These are phyloP conservation scores for Henckelia pumila DNA, from an alignment of 257 asterid genomes.

Conservation along the genomic window DNA sequence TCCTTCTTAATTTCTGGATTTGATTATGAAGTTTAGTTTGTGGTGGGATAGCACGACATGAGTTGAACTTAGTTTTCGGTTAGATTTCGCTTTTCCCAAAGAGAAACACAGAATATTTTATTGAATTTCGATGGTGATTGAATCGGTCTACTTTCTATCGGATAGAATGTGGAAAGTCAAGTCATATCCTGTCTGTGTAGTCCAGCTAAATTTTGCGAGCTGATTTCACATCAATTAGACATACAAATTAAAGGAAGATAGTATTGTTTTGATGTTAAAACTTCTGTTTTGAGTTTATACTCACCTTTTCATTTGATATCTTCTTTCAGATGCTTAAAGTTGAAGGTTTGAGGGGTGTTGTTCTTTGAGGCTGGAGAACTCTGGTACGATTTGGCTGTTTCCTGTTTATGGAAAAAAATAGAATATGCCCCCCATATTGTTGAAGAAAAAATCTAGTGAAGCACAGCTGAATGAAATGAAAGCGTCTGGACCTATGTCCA, in stretches of 20 bases:
- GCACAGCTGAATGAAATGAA: constrained; percentile 33
- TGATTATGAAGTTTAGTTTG: not conserved
- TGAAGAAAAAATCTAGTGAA: constrained; percentile 48
- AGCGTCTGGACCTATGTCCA: constrained; percentile 48
- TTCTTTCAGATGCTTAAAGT: constrained; percentile 25
- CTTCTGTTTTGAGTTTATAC: not conserved
- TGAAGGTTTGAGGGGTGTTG: constrained; percentile 10
- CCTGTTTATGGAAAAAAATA: constrained; percentile 37
- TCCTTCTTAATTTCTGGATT: not conserved
- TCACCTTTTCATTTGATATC: constrained; percentile 5
- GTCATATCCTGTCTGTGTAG: not conserved
- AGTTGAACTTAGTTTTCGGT: not conserved
- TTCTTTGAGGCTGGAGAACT: constrained; percentile 11
- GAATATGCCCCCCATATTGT: constrained; percentile 54
- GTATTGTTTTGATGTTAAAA: not conserved
- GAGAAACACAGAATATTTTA: not conserved
- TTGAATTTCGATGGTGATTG: constrained; percentile 14
- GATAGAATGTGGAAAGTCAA: not conserved
- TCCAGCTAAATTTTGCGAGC: constrained; percentile 2
- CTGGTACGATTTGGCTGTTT: constrained; percentile 8
- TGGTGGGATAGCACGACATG: not conserved
- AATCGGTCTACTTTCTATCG: not conserved
- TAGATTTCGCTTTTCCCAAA: not conserved
- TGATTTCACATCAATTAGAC: constrained; percentile 5
- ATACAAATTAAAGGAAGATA: not conserved